Evolutionary conservation across 805 yeast species (phyloP), one percentile per base, ranked within the genome.

Genomic region (Candida railenensis): DNA sequence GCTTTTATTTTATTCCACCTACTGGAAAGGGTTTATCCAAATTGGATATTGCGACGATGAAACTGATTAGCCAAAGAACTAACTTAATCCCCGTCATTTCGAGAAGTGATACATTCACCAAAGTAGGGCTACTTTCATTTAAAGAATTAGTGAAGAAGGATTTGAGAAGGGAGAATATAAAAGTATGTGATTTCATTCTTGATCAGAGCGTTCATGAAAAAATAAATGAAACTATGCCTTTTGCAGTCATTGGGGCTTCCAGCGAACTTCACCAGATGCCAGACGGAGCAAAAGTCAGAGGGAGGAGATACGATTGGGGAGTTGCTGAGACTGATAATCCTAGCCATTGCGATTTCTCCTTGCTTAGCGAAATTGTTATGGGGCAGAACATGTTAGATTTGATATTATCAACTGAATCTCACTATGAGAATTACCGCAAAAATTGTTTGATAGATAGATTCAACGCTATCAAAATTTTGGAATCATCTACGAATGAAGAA

Each of bases 271-370:
- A 15, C 9, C 73, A 75, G 9, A 34, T 43, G 12, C 48, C 53
- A 48, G 56, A 54, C 7, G 61, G 83, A 8, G 65, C 74, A 28
- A 50, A 65, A 2, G 87, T 87, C 22, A 74, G 86, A 51, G 96
- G 94, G 15, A 77, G 96, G 57, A 76, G 77, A 58, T 91, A 89
- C 67, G 75, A 71, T 15, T 91, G 97, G 97, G 97, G 97, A 0
- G 64, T 79, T 19, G 87, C 88, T 12, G 96, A 90, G 59, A 86
- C 88, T 36, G 96, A 87, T 58, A 85, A 89, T 61, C 78, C 77
- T 16, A 63, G 69, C 7, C 90, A 86, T 63, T 88, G 96, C 65
- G 97, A 92, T 61, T 89, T 89, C 58, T 52, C 65, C 22, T 73
- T 73, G 49, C 73, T 91, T 51, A 79, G 88, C 53, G 76, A 81